Base-by-base conservation (phyloP, 306 rosid genomes). In the Amphicarpaea edgeworthii region DNA sequence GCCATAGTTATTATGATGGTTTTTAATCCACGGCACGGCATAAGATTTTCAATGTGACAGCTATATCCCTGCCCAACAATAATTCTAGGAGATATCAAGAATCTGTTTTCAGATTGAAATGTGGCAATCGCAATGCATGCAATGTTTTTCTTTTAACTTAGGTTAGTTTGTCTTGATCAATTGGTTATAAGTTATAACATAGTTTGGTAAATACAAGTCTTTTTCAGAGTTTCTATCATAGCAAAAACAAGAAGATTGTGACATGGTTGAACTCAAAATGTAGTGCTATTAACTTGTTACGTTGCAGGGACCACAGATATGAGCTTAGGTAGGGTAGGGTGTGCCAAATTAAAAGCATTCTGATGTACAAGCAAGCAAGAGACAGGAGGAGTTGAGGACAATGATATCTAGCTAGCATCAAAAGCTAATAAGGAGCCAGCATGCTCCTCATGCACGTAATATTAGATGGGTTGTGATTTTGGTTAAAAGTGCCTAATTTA, bases 1-100 rank as follows among this genome's bases (percentile, higher is more conserved):
- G 82, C 72, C 70, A 62, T 45, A 77, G 64, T 40, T 78, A 78
- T 40, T 78, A 78, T 78, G 81, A 88, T 75, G 84, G 12, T 70
- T 79, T 77, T 41, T 66, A 32, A 28, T 69, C 15, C 59, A 16
- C 30, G 66, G 26, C 59, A 16, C 30, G 66, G 26, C 20, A 21
- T 14, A 71, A 76, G 16, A 77, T 66, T 70, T 80, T 77, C 80
- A 75, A 82, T 32, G 82, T 54, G 81, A 72, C 82, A 81, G 73
- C 73, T 61, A 75, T 37, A 11, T 41, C 54, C 10, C 40, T 51
- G 43, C 37, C 75, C 7, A 45, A 70, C 34, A 83, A 62, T 70
- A 42, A 70, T 75, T 74, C 34, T 21, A 14, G 7, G 26, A 23
- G 77, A 69, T 28, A 61, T 79, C 34, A 83, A 51, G 77, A 53